These are phyloP conservation scores for Colletotrichum sp. DNA, from an alignment of 2,329 filamentous ascomycete genomes.

Conservation along the genomic window DNA sequence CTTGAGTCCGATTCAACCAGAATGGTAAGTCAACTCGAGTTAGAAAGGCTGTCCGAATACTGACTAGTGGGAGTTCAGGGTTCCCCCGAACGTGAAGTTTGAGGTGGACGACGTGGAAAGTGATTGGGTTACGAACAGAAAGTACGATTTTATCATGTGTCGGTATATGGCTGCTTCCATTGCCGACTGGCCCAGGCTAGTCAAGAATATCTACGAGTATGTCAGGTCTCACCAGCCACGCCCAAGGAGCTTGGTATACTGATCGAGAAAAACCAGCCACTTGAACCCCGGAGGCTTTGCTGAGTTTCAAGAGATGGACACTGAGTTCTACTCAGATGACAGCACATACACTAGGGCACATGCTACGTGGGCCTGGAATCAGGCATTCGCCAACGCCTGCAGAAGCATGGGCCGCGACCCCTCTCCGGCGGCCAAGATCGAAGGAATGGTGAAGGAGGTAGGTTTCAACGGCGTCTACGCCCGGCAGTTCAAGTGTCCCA, in stretches of 20 bases:
- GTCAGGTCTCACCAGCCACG: too few relatives aligned
- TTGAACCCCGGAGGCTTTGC: neutral
- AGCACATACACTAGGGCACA: neutral
- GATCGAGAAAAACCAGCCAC: neutral
- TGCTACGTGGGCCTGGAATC: neutral
- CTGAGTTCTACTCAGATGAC: neutral
- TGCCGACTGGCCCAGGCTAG: neutral
- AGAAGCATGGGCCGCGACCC: neutral
- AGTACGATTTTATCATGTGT: neutral
- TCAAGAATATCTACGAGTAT: neutral
- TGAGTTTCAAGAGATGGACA: neutral
- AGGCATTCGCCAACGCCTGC: neutral
- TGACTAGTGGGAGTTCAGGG: rapidly evolving
- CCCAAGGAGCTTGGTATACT: too few relatives aligned
- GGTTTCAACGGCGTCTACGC: neutral
- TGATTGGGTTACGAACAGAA: neutral
- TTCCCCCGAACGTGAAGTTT: neutral
- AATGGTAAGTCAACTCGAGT: neutral
- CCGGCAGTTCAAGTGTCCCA: neutral
- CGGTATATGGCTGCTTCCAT: neutral
- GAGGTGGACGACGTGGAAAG: neutral
- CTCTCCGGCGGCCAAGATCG: neutral
- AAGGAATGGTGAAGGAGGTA: neutral
- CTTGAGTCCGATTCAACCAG: neutral
- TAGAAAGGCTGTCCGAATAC: neutral